Percentiles rank a stretch among this genome's conserved stretches.
These are phyloP conservation scores for Melampsora occidentalis DNA, from an alignment of 1,284 basidiomycete species.

Conservation along the genomic window DNA sequence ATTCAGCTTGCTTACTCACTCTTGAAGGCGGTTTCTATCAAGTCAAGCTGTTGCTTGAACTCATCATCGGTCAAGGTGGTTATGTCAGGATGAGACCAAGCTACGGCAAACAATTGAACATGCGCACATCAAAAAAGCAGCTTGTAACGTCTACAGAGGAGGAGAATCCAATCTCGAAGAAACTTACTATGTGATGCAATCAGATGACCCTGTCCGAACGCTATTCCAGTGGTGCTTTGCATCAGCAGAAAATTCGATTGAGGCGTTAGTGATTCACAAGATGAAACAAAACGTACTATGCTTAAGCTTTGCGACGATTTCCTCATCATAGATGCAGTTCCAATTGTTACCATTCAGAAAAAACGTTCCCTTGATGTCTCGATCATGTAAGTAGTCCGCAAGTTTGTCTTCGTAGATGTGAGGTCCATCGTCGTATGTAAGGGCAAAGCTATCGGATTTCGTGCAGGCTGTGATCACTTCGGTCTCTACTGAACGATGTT, in stretches of 20 bases:
- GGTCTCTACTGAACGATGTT: neutral
- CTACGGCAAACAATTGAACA: constrained; percentile 11
- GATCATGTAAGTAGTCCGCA: constrained; percentile 13
- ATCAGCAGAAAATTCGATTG: neutral
- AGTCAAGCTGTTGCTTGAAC: constrained; percentile 31
- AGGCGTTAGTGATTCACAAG: neutral
- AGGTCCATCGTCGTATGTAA: constrained; percentile 39
- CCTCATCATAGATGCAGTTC: constrained; percentile 26
- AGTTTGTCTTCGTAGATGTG: constrained; percentile 26
- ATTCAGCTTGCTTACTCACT: neutral
- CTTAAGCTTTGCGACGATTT: constrained; percentile 4
- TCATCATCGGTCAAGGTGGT: constrained; percentile 8
- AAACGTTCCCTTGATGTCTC: constrained; percentile 22
- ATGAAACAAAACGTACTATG: constrained; percentile 16
- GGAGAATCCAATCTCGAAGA: neutral
- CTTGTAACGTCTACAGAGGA: neutral
- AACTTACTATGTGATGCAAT: constrained; percentile 36
- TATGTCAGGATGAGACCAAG: constrained; percentile 40
- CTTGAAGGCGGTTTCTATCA: constrained; percentile 23
- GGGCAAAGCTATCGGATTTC: neutral
- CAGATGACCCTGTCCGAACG: constrained; percentile 32
- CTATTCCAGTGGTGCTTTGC: neutral
- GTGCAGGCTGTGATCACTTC: constrained; percentile 14
- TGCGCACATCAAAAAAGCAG: neutral
- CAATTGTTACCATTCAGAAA: constrained; percentile 40